Conservation (phyloP, 2,329 filamentous ascomycete genomes). For the Venturia nashicola region DNA sequence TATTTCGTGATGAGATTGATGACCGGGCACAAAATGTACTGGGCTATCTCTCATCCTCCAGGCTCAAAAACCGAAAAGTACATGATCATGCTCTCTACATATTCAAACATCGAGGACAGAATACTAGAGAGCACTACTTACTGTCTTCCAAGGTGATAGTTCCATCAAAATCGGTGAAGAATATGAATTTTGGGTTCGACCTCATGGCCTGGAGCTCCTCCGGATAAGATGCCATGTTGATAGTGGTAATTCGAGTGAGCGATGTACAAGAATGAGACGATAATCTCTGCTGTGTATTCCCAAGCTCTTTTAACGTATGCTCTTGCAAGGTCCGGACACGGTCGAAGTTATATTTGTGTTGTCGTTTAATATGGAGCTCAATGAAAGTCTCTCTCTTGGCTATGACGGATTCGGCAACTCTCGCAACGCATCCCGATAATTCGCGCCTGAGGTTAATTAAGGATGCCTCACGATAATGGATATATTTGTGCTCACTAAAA, state of each 20-base stretch:
- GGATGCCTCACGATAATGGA: not conserved
- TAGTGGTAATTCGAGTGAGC: not conserved
- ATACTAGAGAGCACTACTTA: slow-evolving; percentile 24
- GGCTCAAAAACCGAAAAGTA: not conserved
- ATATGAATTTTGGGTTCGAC: slow-evolving; percentile 73
- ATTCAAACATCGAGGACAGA: no score
- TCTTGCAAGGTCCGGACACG: not conserved
- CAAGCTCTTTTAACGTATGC: not conserved
- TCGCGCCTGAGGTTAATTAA: not conserved
- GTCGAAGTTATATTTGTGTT: not conserved
- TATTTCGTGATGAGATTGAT: no score
- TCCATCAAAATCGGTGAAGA: slow-evolving; percentile 98
- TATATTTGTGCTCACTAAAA: not conserved
- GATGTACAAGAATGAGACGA: not conserved
- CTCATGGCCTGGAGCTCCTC: slow-evolving; percentile 32
- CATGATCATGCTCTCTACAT: no score
- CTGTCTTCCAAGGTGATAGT: slow-evolving; percentile 72
- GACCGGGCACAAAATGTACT: no score
- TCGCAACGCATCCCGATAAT: not conserved
- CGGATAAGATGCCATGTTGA: not conserved
- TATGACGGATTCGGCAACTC: not conserved
- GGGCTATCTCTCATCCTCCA: no score
- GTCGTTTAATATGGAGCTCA: not conserved
- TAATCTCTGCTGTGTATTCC: not conserved
- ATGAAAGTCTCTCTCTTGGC: not conserved